Conservation (phyloP, 257 asterid species). For the Solanum gandarillasii region DNA sequence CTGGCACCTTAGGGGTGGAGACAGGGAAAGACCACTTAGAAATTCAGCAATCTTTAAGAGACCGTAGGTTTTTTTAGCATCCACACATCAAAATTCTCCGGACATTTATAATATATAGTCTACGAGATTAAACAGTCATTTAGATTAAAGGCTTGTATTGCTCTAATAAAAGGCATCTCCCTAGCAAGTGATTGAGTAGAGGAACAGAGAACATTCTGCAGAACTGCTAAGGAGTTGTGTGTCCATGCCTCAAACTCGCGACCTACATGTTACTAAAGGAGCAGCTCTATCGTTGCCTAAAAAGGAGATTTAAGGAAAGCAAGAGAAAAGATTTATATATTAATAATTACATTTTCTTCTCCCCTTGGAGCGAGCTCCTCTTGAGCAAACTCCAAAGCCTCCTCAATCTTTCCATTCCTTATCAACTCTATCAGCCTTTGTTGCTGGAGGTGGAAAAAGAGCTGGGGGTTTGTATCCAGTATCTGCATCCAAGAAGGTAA, state of each 20-base stretch:
- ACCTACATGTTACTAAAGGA: background rate
- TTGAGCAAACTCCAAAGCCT: conserved; percentile 90
- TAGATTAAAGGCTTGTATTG: background rate
- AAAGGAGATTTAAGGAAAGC: background rate
- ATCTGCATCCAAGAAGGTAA: conserved; percentile 43
- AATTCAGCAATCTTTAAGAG: background rate
- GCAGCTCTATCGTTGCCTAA: background rate
- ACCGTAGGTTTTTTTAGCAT: background rate
- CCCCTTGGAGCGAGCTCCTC: conserved; percentile 96
- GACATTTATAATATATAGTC: background rate
- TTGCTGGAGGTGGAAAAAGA: conserved; percentile 89
- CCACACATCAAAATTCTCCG: background rate
- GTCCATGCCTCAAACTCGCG: background rate
- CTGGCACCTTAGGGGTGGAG: background rate
- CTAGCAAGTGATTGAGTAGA: background rate
- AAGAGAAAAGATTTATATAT: background rate
- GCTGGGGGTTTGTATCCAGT: conserved; percentile 81
- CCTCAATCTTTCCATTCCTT: conserved; percentile 63
- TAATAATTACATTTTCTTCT: conserved; percentile 66
- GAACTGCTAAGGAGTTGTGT: background rate
- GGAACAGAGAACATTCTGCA: background rate
- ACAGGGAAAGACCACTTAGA: background rate
- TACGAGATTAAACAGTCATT: background rate
- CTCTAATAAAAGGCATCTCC: background rate
- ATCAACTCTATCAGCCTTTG: conserved; percentile 81